Evolutionary conservation across 768 basidiomycete genomes (phyloP).

Genomic region (Mycena latifolia): DNA sequence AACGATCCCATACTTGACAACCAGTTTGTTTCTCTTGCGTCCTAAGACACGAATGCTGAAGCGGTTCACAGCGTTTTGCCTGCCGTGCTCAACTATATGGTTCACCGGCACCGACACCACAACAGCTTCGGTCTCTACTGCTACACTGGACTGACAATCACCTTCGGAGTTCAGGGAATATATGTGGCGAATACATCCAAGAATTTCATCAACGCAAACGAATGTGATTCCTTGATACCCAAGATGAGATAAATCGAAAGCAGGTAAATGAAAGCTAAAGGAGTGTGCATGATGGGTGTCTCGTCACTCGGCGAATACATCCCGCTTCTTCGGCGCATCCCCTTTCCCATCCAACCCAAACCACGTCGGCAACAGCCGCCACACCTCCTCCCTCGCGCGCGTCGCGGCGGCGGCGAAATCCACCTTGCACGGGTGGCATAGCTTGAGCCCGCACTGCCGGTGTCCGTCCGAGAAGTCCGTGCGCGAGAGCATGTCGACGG

Average conservation of each 20-base stretch:
- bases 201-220: conserved; percentile 4
- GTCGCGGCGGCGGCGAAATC: conserved; percentile 55
- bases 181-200: too few species aligned
- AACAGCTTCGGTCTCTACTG: too few species aligned
- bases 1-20: conserved; percentile 21
- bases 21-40: conserved; percentile 1
- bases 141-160: too few species aligned
- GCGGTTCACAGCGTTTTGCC: conserved; percentile 8
- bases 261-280: conserved; percentile 25
- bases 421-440: conserved; percentile 63
- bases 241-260: conserved; percentile 8
- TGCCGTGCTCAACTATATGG: conserved; percentile 20
- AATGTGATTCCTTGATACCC: conserved; percentile 26
- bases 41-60: not conserved
- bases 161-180: too few species aligned
- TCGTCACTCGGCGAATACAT: conserved; percentile 1
- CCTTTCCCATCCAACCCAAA: conserved; percentile 59
- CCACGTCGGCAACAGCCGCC: conserved; percentile 72
- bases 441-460: conserved; percentile 63
- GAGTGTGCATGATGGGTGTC: conserved; percentile 5
- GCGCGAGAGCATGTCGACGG: conserved; percentile 77
- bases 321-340: not conserved
- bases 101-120: conserved; percentile 13
- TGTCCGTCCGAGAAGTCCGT: conserved; percentile 79
- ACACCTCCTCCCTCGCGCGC: conserved; percentile 70